A percentile compares a stretch with the other conserved stretches of the same genome.
Conservation (phyloP, 1,284 basidiomycete species). For the Naganishia cerealis region DNA sequence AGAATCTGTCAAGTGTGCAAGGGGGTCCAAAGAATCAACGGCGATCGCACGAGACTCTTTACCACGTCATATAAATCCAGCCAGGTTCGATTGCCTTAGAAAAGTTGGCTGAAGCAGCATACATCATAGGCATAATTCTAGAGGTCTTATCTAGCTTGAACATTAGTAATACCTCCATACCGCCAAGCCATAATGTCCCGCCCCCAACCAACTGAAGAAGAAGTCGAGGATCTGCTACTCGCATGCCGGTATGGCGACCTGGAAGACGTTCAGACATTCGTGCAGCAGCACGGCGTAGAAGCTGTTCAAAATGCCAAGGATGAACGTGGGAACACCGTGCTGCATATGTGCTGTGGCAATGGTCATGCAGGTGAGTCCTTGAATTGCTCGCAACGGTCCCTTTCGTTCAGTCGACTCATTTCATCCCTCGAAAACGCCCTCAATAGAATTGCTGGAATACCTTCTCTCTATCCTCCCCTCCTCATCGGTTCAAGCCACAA, state of each 20-base stretch:
- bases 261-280: conserved; percentile 69
- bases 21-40: no score
- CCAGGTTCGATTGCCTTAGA: background rate
- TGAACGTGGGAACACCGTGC: conserved; percentile 70
- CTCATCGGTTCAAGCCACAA: conserved; percentile 63
- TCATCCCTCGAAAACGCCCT: background rate
- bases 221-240: conserved; percentile 74
- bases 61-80: background rate
- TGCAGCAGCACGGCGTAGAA: conserved; percentile 62
- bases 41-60: background rate
- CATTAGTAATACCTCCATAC: background rate
- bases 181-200: background rate
- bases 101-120: conserved; percentile 5
- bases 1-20: background rate
- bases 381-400: no score
- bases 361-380: conserved; percentile 71
- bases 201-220: conserved; percentile 57
- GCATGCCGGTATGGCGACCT: conserved; percentile 81
- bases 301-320: conserved; percentile 64
- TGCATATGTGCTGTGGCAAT: conserved; percentile 83
- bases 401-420: background rate
- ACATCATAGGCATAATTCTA: background rate
- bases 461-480: conserved; percentile 66
- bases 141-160: background rate
- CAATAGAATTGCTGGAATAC: conserved; percentile 68